Evolutionary conservation across 345 rosid species (phyloP).

Genomic region (Barbarea vulgaris): DNA sequence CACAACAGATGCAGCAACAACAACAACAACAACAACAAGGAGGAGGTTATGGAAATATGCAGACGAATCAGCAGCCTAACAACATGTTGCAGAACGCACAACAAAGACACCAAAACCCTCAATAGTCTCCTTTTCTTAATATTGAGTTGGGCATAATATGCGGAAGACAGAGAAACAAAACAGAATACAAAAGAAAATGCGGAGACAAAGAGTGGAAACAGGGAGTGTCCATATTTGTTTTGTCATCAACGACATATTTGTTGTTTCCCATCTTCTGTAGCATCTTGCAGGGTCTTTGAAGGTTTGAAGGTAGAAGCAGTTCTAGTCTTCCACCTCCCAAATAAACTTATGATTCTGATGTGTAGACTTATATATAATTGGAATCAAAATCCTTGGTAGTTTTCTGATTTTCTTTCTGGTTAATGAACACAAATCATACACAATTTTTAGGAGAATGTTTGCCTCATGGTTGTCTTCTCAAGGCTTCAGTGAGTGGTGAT

Average conservation of each 20-base stretch:
- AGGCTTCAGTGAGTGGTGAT: no score
- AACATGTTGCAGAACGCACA: constrained; percentile 73
- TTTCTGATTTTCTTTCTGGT: background rate
- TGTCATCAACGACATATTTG: background rate
- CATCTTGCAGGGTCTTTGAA: background rate
- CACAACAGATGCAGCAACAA: background rate
- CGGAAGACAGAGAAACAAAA: background rate
- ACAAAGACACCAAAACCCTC: constrained; percentile 84
- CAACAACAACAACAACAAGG: constrained; percentile 51
- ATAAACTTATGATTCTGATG: no score
- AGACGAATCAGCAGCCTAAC: constrained; percentile 60
- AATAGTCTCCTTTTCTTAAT: constrained; percentile 33
- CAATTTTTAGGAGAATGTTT: no score
- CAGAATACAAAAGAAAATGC: background rate
- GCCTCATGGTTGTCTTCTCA: no score
- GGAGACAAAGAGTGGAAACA: background rate
- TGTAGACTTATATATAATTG: no score
- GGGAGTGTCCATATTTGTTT: background rate
- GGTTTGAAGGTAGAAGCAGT: background rate
- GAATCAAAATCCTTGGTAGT: no score
- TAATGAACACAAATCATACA: no score
- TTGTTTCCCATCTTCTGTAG: background rate
- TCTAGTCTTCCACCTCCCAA: no score
- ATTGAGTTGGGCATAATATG: background rate
- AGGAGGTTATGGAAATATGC: constrained; percentile 68